Percentiles rank a stretch among this genome's conserved stretches.
Conservation (phyloP, 2,329 filamentous ascomycete genomes). For the Akanthomyces dipterigenus region DNA sequence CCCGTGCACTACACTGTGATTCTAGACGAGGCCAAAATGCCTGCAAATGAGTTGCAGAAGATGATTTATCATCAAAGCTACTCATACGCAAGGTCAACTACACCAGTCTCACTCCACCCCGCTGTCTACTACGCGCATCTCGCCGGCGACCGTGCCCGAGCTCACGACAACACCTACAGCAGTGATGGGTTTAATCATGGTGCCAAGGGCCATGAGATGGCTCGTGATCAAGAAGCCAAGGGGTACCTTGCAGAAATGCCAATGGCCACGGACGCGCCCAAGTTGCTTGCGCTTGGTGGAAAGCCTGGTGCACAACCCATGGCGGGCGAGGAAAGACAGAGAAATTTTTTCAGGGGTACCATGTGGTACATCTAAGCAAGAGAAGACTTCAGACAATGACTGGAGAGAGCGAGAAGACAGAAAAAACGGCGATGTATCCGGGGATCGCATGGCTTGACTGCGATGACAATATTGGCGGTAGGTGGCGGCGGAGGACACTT, state of each 20-base stretch:
- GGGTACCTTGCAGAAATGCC: slow-evolving; percentile 23
- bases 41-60: slow-evolving; percentile 65
- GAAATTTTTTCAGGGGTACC: slow-evolving; percentile 30
- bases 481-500: slow-evolving; percentile 12
- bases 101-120: slow-evolving; percentile 80
- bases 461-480: slow-evolving; percentile 4
- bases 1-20: slow-evolving; percentile 92
- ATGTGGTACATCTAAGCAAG: slow-evolving; percentile 38
- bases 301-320: slow-evolving; percentile 15
- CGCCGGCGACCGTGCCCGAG: slow-evolving; percentile 70
- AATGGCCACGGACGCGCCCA: slow-evolving; percentile 22
- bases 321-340: slow-evolving; percentile 25
- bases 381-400: neutral
- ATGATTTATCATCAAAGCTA: slow-evolving; percentile 96
- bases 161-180: slow-evolving; percentile 55
- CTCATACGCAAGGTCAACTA: slow-evolving; percentile 86
- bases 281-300: slow-evolving; percentile 26
- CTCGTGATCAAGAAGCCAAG: slow-evolving; percentile 33
- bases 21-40: slow-evolving; percentile 66
- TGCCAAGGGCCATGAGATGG: slow-evolving; percentile 37
- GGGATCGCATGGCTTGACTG: neutral
- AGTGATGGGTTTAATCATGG: slow-evolving; percentile 38
- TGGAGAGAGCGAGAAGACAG: neutral
- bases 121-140: slow-evolving; percentile 96
- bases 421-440: neutral